Evolutionary conservation across 139 green algal genomes (phyloP).

Genomic region (Yamagishiella unicocca): DNA sequence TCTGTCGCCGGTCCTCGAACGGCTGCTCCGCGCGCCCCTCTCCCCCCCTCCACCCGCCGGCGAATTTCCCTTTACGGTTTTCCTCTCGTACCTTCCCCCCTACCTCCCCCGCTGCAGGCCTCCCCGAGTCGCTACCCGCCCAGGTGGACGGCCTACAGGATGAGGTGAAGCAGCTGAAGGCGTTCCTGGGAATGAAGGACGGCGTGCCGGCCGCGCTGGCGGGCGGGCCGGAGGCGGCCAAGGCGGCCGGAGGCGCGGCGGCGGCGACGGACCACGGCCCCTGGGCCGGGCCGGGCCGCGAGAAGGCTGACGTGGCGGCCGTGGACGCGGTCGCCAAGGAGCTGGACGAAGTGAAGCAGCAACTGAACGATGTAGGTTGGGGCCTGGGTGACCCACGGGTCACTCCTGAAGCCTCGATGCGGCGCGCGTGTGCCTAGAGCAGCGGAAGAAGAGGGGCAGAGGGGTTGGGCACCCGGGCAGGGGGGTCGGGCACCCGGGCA

Average conservation of each 20-base stretch:
- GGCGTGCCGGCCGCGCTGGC: background rate
- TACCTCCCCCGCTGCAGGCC: background rate
- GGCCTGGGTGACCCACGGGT: background rate
- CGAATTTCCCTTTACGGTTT: no score
- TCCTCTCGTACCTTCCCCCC: background rate
- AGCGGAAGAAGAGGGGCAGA: no score
- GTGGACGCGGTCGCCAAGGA: background rate
- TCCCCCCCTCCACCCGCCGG: no score
- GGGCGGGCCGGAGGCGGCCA: background rate
- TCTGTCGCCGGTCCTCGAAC: no score
- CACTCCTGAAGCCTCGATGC: background rate
- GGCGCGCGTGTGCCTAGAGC: no score
- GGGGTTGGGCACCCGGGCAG: no score
- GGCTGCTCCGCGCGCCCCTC: no score
- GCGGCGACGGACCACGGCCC: background rate
- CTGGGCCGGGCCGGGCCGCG: background rate
- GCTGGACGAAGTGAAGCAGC: conserved; percentile 26
- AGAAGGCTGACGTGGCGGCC: background rate
- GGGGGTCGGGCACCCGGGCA: no score
- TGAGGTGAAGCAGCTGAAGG: conserved; percentile 14
- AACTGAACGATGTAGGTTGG: conserved; percentile 13
- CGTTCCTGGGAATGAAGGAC: conserved; percentile 20
- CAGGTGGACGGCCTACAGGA: conserved; percentile 26
- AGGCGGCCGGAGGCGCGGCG: background rate
- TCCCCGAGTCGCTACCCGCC: background rate